phyloP scores from a whole-genome alignment of 768 basidiomycete genomes.

The Calvatia gigantea region DNA sequence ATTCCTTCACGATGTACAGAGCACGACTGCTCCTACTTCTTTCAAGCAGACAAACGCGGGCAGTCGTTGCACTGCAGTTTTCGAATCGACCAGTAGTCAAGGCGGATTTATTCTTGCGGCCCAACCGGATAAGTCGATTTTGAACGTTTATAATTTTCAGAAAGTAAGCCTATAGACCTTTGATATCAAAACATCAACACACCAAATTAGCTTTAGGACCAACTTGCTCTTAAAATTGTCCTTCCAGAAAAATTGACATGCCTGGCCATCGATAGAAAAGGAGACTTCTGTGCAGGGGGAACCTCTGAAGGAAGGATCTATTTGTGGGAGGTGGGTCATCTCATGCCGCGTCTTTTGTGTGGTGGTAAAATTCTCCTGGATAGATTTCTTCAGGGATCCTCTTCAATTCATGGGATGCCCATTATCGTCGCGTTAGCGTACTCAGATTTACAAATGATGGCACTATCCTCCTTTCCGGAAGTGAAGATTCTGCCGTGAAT shows the following conservation, averaged over 20 bases:
- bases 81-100: constrained; percentile 64
- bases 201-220: constrained; percentile 58
- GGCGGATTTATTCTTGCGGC: constrained; percentile 85
- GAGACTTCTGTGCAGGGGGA: constrained; percentile 82
- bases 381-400: constrained; percentile 93
- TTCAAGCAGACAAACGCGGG: constrained; percentile 82
- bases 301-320: constrained; percentile 87
- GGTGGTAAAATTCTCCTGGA: constrained; percentile 4
- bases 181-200: background rate
- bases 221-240: constrained; percentile 80
- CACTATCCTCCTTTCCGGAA: constrained; percentile 75
- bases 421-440: constrained; percentile 86
- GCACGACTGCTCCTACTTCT: constrained; percentile 69
- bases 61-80: constrained; percentile 61
- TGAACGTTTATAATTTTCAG: constrained; percentile 93
- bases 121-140: constrained; percentile 83
- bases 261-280: constrained; percentile 68
- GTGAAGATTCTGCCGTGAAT: constrained; percentile 85
- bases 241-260: constrained; percentile 88
- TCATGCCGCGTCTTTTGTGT: background rate
- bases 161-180: constrained; percentile 49
- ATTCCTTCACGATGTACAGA: constrained; percentile 78
- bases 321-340: constrained; percentile 84
- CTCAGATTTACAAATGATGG: constrained; percentile 84
- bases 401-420: constrained; percentile 90